A percentile compares a stretch with the other conserved stretches of the same genome.
phyloP scores from a whole-genome alignment of 192 early-diverging fungal species.

The Backusella tarrabulga region DNA sequence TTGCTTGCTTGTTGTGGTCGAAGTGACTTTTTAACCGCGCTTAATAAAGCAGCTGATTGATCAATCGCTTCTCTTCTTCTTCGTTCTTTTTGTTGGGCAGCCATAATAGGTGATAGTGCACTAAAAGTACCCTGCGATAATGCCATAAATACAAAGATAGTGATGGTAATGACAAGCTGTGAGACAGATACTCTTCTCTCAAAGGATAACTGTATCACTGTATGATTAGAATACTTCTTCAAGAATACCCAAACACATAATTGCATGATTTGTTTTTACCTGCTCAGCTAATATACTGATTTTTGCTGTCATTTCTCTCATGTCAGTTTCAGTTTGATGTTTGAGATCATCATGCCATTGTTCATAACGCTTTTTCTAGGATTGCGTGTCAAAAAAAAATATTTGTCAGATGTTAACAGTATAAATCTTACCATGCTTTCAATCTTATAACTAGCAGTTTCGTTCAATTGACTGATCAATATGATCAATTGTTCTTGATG shows the following conservation, averaged over 20 bases:
- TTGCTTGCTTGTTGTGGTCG: background rate
- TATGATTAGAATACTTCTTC: background rate
- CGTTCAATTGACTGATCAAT: constrained; percentile 63
- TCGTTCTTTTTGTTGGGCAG: constrained; percentile 30
- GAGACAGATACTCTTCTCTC: constrained; percentile 42
- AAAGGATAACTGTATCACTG: constrained; percentile 38
- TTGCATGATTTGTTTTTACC: constrained; percentile 11
- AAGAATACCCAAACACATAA: background rate
- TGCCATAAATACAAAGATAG: constrained; percentile 37
- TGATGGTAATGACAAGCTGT: constrained; percentile 33
- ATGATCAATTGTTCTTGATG: constrained; percentile 63
- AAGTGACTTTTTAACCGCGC: background rate
- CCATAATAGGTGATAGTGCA: constrained; percentile 32
- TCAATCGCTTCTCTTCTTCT: constrained; percentile 25
- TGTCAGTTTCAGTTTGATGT: constrained; percentile 36
- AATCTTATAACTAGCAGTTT: constrained; percentile 59
- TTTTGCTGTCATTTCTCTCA: constrained; percentile 40
- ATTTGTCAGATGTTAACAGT: background rate
- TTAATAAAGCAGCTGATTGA: background rate
- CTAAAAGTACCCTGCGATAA: constrained; percentile 41
- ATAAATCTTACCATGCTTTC: constrained; percentile 49
- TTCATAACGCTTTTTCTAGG: constrained; percentile 50
- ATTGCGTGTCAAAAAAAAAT: background rate
- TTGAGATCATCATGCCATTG: constrained; percentile 42
- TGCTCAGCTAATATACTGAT: constrained; percentile 45